phyloP scores from a whole-genome alignment of 768 basidiomycete genomes.

The Crucibulum laeve region DNA sequence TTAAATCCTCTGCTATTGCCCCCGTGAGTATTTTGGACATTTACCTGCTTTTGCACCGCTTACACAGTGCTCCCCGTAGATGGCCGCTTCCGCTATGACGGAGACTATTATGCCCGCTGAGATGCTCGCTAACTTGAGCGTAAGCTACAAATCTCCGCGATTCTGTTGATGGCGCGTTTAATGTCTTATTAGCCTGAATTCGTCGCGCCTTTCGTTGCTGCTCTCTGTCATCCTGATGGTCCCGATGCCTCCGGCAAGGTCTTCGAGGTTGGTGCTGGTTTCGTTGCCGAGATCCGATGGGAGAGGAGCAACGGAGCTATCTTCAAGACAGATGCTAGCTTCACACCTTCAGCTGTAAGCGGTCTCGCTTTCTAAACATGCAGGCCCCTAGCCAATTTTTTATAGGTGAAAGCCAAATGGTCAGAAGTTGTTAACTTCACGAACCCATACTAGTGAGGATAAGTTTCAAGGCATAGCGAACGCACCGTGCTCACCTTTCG shows the following conservation, averaged over 20 bases:
- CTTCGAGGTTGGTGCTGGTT: conserved; percentile 94
- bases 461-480: not conserved
- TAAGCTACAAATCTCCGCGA: conserved; percentile 21
- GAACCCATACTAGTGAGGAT: conserved; percentile 59
- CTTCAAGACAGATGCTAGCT: conserved; percentile 85
- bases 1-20: conserved; percentile 82
- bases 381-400: conserved; percentile 1
- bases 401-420: conserved; percentile 82
- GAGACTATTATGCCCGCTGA: conserved; percentile 94
- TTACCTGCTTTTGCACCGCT: not conserved
- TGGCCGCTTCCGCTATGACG: conserved; percentile 96
- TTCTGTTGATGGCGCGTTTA: not conserved
- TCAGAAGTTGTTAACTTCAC: conserved; percentile 75
- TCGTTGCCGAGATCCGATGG: conserved; percentile 88
- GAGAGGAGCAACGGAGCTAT: conserved; percentile 83
- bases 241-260: conserved; percentile 76
- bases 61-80: conserved; percentile 32
- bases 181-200: conserved; percentile 65
- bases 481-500: not conserved
- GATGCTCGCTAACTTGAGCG: conserved; percentile 83
- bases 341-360: conserved; percentile 88
- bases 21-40: conserved; percentile 51
- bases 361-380: not conserved
- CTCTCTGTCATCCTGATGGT: conserved; percentile 81
- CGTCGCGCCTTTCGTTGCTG: conserved; percentile 89